phyloP scores from a whole-genome alignment of 768 basidiomycete genomes.

The Kwoniella heveanensis region DNA sequence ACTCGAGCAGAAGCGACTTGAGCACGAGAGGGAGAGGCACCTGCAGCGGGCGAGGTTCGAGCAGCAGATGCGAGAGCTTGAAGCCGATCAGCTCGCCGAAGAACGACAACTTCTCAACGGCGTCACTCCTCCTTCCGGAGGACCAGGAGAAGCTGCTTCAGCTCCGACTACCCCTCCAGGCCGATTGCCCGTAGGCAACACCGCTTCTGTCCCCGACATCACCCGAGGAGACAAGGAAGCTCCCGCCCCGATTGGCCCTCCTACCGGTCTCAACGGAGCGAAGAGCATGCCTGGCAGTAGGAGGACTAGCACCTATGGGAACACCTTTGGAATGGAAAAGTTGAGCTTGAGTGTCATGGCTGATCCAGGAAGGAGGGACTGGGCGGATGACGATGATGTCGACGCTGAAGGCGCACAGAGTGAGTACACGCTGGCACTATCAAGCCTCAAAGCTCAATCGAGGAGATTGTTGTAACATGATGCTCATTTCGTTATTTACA shows the following conservation, averaged over 20 bases:
- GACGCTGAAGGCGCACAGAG: conserved; percentile 51
- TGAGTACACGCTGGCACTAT: conserved; percentile 22
- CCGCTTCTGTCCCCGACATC: conserved; percentile 57
- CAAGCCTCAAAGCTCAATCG: background rate
- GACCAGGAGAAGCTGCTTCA: conserved; percentile 31
- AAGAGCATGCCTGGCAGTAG: conserved; percentile 55
- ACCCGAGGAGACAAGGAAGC: conserved; percentile 11
- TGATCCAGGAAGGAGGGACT: conserved; percentile 22
- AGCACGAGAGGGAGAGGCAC: conserved; percentile 86
- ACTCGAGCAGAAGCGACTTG: conserved; percentile 81
- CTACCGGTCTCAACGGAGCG: conserved; percentile 39
- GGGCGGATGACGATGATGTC: conserved; percentile 50
- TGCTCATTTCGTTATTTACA: background rate
- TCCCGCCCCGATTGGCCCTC: conserved; percentile 45
- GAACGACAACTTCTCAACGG: conserved; percentile 27
- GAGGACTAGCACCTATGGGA: conserved; percentile 46
- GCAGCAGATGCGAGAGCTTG: conserved; percentile 91
- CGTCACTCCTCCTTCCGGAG: conserved; percentile 62
- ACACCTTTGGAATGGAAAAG: conserved; percentile 54
- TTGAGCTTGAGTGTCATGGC: conserved; percentile 53
- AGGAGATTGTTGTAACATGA: background rate
- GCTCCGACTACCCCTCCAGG: conserved; percentile 50
- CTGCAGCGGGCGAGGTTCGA: conserved; percentile 89
- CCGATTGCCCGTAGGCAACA: conserved; percentile 64
- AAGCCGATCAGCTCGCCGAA: conserved; percentile 81